Percentiles rank a stretch among this genome's conserved stretches.
phyloP scores from a whole-genome alignment of 2,329 filamentous ascomycete species.

The Phialophora macrospora region DNA sequence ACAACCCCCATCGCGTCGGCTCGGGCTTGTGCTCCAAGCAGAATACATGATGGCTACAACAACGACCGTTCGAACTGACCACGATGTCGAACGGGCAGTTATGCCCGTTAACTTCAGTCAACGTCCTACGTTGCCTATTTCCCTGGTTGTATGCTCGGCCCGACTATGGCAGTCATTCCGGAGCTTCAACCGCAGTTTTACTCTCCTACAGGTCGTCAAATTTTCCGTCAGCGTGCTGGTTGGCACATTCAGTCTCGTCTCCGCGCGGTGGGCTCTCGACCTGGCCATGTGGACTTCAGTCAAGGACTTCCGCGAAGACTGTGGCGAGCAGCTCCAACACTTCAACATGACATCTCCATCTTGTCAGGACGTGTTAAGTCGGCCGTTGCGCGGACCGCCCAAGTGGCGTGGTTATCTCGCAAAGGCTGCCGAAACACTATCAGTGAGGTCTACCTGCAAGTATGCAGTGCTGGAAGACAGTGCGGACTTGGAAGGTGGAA shows the following conservation, averaged over 20 bases:
- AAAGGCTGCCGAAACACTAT: background rate
- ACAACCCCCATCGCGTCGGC: background rate
- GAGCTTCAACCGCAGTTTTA: background rate
- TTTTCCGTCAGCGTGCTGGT: background rate
- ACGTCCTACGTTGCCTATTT: background rate
- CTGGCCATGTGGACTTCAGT: slow-evolving; percentile 13
- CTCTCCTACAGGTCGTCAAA: background rate
- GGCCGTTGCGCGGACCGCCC: background rate
- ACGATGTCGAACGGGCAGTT: background rate
- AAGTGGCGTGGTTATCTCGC: slow-evolving; percentile 5
- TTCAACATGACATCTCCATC: background rate
- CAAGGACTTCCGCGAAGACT: slow-evolving; percentile 12
- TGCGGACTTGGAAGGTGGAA: background rate
- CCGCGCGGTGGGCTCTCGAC: slow-evolving; percentile 7
- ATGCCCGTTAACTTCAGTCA: background rate
- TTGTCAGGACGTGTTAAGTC: background rate
- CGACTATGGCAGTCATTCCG: background rate
- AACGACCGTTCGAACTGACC: background rate
- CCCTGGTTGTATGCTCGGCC: background rate
- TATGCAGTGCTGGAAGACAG: too few species aligned
- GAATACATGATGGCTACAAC: background rate
- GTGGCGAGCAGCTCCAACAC: slow-evolving; percentile 8
- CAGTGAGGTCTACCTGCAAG: background rate
- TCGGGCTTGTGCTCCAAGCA: background rate
- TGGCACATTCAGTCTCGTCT: background rate